Evolutionary conservation across 129 eudicot genomes (phyloP).

Genomic region (Chrysanthemum lavandulifolium): DNA sequence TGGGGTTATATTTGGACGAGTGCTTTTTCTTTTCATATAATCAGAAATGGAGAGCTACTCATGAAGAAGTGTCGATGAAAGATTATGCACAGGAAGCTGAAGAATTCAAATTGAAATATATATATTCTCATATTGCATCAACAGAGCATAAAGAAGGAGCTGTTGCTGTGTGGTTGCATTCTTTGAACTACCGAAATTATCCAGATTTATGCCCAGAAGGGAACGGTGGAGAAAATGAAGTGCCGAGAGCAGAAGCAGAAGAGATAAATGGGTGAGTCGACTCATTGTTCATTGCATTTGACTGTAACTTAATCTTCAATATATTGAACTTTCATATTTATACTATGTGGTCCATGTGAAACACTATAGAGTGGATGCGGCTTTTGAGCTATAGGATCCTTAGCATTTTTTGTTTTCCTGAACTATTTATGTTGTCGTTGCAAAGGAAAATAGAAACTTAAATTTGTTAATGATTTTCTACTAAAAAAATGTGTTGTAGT

Average conservation of each 20-base stretch:
- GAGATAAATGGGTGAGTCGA: constrained; percentile 33
- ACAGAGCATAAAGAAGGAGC: constrained; percentile 84
- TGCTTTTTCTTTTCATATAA: constrained; percentile 89
- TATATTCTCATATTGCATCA: constrained; percentile 79
- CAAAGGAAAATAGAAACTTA: too few species aligned
- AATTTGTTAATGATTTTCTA: too few species aligned
- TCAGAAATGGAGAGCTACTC: constrained; percentile 66
- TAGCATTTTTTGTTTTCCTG: not conserved
- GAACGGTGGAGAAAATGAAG: constrained; percentile 15
- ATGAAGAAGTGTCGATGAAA: constrained; percentile 86
- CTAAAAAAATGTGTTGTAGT: not conserved
- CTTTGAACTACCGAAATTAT: constrained; percentile 72
- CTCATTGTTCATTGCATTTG: not conserved
- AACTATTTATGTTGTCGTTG: not conserved
- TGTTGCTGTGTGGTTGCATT: constrained; percentile 83
- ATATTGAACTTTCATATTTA: not conserved
- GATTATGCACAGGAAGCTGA: constrained; percentile 74
- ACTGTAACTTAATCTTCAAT: not conserved
- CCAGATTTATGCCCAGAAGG: constrained; percentile 46
- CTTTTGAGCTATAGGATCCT: constrained; percentile 1
- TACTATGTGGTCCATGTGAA: not conserved
- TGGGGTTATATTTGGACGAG: constrained; percentile 85
- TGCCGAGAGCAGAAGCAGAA: constrained; percentile 5
- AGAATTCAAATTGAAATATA: constrained; percentile 74
- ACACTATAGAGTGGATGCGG: not conserved